Base-by-base conservation (phyloP, 305 asterid genomes). In the Rubia balearica region DNA sequence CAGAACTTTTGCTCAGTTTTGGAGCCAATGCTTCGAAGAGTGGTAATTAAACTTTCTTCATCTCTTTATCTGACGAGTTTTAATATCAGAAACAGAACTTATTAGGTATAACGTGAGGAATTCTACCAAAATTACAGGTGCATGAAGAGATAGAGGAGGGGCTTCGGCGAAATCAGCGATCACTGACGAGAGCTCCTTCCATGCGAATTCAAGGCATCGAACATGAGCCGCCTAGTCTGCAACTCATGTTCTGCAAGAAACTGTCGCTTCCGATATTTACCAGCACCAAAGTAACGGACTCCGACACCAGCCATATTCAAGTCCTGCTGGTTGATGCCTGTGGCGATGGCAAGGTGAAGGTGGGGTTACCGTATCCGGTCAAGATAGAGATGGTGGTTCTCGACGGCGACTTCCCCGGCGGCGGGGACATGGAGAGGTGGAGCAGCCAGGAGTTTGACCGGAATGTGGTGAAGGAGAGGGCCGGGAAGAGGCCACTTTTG, bases 21-120 rank as follows among this genome's bases (percentile, higher is more conserved):
- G 81, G 96, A 89, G 71, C 93, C 96, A n/a, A 79, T 85, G 91
- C 84, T 89, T 72, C 85, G 93, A 40, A 80, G 80, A 87, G 93
- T 87, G 91, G 96, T 89, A 81, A 19, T 36, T 22, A n/a, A 6
- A 6, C 33, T 66, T 62, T 33, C 45, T 61, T 30, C 59, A 51
- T 17, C 22, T 60, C n/a, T 60, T 60, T 19, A 9, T 1, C 19
- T 57, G 33, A 60, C 5, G 38, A 57, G 14, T 7, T 55, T 19
- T 21, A 55, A 48, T 13, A 13, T 46, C 5, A 13, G n/a, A 46
- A 55, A 6, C 21, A 55, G 56, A 49, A 27, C 30, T 27, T 27
- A 27, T 27, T 27, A 27, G 30, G 30, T 27, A 27, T 27, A 27
- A 27, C 30, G 30, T 27, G 8, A 48, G 56, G 6, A 48, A 48